Evolutionary conservation across 2,329 filamentous ascomycete genomes (phyloP).

Genomic region (Alternaria sp.): DNA sequence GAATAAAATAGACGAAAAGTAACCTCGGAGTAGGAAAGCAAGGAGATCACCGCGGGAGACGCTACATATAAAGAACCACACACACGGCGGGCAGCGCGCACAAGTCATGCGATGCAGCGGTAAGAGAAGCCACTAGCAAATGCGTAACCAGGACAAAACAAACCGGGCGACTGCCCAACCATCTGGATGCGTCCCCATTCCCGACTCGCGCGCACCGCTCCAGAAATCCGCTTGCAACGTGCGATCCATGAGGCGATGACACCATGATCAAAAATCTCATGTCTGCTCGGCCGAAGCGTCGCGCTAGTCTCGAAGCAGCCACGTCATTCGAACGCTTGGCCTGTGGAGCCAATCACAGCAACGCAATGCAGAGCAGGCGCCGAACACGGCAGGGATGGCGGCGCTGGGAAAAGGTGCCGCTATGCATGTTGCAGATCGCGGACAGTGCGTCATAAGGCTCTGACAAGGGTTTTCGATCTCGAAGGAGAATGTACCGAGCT

Average conservation of each 20-base stretch:
- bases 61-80: slow-evolving; percentile 20
- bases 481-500: slow-evolving; percentile 3
- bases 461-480: background rate
- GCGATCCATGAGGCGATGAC: slow-evolving; percentile 17
- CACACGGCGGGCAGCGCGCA: background rate
- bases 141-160: slow-evolving; percentile 4
- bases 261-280: slow-evolving; percentile 21
- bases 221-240: slow-evolving; percentile 3
- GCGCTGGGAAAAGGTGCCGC: background rate
- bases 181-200: slow-evolving; percentile 3
- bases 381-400: background rate
- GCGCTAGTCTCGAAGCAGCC: background rate
- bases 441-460: slow-evolving; percentile 7
- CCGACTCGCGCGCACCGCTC: slow-evolving; percentile 2
- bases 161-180: slow-evolving; percentile 7
- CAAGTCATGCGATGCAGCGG: slow-evolving; percentile 6
- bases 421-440: slow-evolving; percentile 8
- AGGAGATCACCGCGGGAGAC: slow-evolving; percentile 6
- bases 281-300: slow-evolving; percentile 16
- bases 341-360: background rate
- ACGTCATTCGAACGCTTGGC: background rate
- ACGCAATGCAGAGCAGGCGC: background rate
- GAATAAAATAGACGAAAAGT: background rate
- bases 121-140: background rate
- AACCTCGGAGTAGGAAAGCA: background rate